Base-by-base conservation (phyloP, 2,329 filamentous ascomycete species). In the Talaromyces sp. region DNA sequence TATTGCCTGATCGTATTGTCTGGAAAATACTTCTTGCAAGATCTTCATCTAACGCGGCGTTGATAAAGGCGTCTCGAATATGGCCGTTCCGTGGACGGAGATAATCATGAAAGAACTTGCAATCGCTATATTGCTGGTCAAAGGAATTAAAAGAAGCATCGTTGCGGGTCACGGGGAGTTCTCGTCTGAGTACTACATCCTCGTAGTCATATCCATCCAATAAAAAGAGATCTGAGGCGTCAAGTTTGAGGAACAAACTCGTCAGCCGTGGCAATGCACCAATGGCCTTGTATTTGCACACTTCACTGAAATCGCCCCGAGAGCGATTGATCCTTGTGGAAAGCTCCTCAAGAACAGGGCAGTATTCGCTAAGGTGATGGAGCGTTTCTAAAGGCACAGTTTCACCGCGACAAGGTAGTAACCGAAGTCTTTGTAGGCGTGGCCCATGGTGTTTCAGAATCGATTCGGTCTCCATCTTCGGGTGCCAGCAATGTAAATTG, bases 1-100 rank as follows among this genome's bases (percentile, higher is more conserved):
- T 58, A 19, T 36, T 25, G 31, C 54, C 54, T 40, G 31, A 58
- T 13, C 34, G 36, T 58, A 58, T 58, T 4, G 53, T 38, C 19
- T 38, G 53, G n/a, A 25, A 38, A 58, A 58, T 58, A 15, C 25
- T 38, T 15, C 31, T 29, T 3, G n/a, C 53, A 36, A 58, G 53
- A 22, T 58, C 27, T 3, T 17, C 15, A 17, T 58, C 53, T 27
- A 58, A n/a, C 31, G 51, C 27, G n/a, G 15, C 25, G 27, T 56
- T 56, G 22, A 56, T 56, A 10, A 56, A 56, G 27, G 29, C 51
- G 31, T 56, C 51, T 56, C 51, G 17, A 19, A 56, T 34, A 56
- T 56, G 51, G 15, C 51, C 51, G 10, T 56, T 56, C 29, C 51
- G 51, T 19, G 51, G 27, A 56, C 10, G n/a, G 51, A n/a, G 51